Conservation (phyloP, 192 early-diverging fungal genomes). For the Entomortierella chlamydospora region DNA sequence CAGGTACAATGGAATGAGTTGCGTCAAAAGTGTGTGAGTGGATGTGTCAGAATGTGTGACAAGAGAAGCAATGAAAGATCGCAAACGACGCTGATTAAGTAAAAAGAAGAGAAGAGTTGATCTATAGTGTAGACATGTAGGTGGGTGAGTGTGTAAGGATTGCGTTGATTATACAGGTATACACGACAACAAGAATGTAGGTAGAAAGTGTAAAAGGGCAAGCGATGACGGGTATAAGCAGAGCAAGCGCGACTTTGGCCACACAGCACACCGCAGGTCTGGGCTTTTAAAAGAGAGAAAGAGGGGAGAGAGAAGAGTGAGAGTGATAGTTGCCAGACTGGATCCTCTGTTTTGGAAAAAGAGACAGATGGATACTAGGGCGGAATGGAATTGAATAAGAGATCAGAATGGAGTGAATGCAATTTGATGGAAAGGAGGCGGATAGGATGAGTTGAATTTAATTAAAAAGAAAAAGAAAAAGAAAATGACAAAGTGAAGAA, state of each 20-base stretch:
- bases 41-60: background rate
- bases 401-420: background rate
- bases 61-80: too few species aligned
- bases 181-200: background rate
- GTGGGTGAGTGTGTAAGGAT: too few species aligned
- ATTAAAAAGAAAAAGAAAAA: background rate
- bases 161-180: background rate
- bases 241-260: background rate
- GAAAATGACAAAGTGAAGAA: too few species aligned
- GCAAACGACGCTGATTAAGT: background rate
- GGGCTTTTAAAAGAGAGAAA: background rate
- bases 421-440: background rate
- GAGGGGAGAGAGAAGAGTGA: background rate
- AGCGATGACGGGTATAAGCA: background rate
- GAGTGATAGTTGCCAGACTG: background rate
- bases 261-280: background rate
- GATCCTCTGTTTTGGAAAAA: too few species aligned
- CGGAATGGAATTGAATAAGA: conserved; percentile 1
- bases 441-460: background rate
- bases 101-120: too few species aligned
- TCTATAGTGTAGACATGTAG: too few species aligned
- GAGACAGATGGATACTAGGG: background rate
- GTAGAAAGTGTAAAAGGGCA: background rate
- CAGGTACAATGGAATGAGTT: background rate
- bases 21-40: background rate